phyloP scores from a whole-genome alignment of 768 basidiomycete species.

The Gautieria morchelliformis region DNA sequence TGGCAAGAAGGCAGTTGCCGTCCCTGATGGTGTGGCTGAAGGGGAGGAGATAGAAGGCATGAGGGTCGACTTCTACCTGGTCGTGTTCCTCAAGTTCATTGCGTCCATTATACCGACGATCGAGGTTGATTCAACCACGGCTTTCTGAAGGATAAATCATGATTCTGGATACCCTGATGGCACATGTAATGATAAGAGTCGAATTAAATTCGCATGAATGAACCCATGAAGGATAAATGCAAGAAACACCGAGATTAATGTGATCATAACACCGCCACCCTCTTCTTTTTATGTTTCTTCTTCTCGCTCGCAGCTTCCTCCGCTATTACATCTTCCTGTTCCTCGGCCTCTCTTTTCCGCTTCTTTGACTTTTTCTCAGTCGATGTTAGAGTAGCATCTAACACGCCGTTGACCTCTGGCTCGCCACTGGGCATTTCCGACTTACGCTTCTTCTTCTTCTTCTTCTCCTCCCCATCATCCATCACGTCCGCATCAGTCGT shows the following conservation, averaged over 20 bases:
- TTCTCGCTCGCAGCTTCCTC: conserved; percentile 15
- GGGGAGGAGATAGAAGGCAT: conserved; percentile 75
- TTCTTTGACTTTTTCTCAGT: conserved; percentile 10
- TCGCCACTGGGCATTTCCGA: conserved; percentile 1
- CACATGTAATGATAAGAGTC: not conserved
- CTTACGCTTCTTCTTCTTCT: conserved; percentile 21
- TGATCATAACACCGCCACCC: conserved; percentile 5
- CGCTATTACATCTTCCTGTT: not conserved
- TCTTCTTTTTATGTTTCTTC: conserved; percentile 17
- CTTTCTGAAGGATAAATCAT: conserved; percentile 16
- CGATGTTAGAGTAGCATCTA: conserved; percentile 6
- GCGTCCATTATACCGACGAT: conserved; percentile 98
- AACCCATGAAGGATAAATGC: not conserved
- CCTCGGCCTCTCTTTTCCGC: conserved; percentile 8
- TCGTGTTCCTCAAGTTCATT: conserved; percentile 99
- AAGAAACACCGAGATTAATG: not conserved
- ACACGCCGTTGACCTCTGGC: conserved; percentile 8
- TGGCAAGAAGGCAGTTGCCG: conserved; percentile 28
- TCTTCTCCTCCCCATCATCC: not conserved
- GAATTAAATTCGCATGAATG: not conserved
- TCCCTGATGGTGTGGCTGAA: conserved; percentile 36
- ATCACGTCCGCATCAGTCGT: not conserved
- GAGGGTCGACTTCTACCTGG: conserved; percentile 95
- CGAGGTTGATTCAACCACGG: conserved; percentile 88
- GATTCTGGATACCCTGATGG: not conserved